Evolutionary conservation across 2,329 filamentous ascomycete genomes (phyloP), one percentile per base, ranked within the genome.

Genomic region (Trichoderma brevicompactum): DNA sequence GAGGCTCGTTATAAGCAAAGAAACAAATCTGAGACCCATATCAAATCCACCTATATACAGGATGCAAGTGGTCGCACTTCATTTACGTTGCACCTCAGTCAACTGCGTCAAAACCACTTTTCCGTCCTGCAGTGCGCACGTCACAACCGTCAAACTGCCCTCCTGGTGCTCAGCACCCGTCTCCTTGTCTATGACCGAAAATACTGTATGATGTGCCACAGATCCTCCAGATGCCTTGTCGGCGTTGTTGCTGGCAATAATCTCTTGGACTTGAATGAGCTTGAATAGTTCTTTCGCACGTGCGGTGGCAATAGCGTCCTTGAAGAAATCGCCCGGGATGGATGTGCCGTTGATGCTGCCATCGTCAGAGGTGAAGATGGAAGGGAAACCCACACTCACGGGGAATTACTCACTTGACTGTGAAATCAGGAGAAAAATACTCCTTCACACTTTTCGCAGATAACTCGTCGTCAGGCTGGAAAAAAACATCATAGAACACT

Each of bases 391-490:
- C 32, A 0, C 5, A 2, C n/a, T 17, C 2, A 9, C 2, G 23
- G 4, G 12, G 3, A 2, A 19, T 5, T 3, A 41, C 44, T 10
- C 10, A 53, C 59, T 28, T 32, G 5, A n/a, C 59, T n/a, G 13
- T 4, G 1, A 62, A 44, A 8, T 53, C 44, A n/a, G 59, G 7
- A 23, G 59, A 41, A 44, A 62, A 36, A 13, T n/a, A 12, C 6
- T 62, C 28, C 0, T 23, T 17, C 0, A 53, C 2, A 12, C 23
- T 53, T 7, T 7, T 53, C 2, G 41, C 7, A 10, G 59, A 43
- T 19, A 62, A 2, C 5, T 53, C 59, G 36, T 53, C 59, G 38
- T 62, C 48, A 2, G 48, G 48, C 5, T 62, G 59, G 8, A 62
- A 62, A 50, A 53, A 62, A 1, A 50, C 28, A 1, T 62, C 23